Evolutionary conservation across 2,329 filamentous ascomycete species (phyloP), one percentile per base, ranked within the genome.

Genomic region (Pyrenochaeta sp.): DNA sequence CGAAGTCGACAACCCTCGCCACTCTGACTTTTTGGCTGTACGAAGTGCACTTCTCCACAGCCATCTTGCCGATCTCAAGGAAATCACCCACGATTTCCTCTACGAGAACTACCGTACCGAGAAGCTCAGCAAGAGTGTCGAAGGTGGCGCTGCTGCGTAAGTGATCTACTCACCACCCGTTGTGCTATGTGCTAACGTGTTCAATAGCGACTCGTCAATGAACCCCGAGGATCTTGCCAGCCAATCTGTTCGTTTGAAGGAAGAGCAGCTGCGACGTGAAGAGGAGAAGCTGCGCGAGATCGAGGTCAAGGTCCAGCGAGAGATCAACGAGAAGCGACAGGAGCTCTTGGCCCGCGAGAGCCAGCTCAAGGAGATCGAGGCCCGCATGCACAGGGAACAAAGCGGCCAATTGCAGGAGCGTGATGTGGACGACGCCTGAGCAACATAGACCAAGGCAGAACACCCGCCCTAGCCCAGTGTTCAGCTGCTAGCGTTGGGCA

Each of bases 71-170:
- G 94, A 99, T 74, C 79, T 99, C 67, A 99, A 99, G 86, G 94
- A 99, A 76, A 99, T 99, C 71, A 99, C 94, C 38, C 94, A 99
- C 76, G 94, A 99, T 76, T 99, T 99, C 87, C 81, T 99, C 56
- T 99, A 99, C 79, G 94, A 99, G 75, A 99, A 99, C 80, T 99
- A 99, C 84, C 91, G 94, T 90, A 99, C 94, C 69, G 94, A 99
- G 89, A 97, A 97, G 82, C 89, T 99, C 66, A 96, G 90, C 81
- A 99, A 97, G 90, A 96, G 91, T 73, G 94, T 99, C 63, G 92
- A 96, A 71, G 90, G 90, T 73, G 89, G 89, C 77, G 82, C 85
- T 76, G 84, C 85, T 83, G 85, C 85, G 91, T 96, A 89, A 63
- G 91, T 90, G 48, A 7, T 15, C 31, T 11, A 6, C 7, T 17